Conservation (phyloP, 2,329 filamentous ascomycete species). For the Zymoseptoria crescenta region DNA sequence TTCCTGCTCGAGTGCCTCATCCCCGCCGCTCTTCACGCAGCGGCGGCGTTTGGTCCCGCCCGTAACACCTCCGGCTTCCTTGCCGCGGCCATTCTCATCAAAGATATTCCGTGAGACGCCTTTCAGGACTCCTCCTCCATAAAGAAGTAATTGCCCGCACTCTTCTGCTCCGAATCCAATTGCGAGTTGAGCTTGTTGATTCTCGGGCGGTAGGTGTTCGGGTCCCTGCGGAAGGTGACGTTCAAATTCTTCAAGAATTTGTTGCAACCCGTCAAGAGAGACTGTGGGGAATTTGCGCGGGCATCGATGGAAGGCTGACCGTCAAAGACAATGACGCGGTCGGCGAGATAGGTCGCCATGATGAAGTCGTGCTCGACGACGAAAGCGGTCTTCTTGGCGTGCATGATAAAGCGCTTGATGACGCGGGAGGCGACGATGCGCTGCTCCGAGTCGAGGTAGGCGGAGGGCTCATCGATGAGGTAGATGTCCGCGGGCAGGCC, state of each 20-base stretch:
- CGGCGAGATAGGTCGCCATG: slow-evolving; percentile 77
- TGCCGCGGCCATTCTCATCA: background rate
- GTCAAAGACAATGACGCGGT: slow-evolving; percentile 97
- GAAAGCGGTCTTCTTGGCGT: slow-evolving; percentile 98
- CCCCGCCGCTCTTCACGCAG: slow-evolving; percentile 35
- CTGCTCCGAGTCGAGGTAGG: slow-evolving; percentile 97
- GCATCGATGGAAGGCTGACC: slow-evolving; percentile 83
- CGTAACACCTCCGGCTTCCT: background rate
- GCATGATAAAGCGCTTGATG: slow-evolving; percentile 99
- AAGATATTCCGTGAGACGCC: slow-evolving; percentile 38
- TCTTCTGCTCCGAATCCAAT: slow-evolving; percentile 95
- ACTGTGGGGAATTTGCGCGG: slow-evolving; percentile 83
- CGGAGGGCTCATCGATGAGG: slow-evolving; percentile 93
- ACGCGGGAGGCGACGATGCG: slow-evolving; percentile 95
- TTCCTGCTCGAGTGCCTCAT: slow-evolving; percentile 50
- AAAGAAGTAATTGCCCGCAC: slow-evolving; percentile 96
- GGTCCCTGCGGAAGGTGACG: slow-evolving; percentile 97
- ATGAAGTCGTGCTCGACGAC: slow-evolving; percentile 99
- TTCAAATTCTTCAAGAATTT: slow-evolving; percentile 92
- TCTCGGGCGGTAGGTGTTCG: slow-evolving; percentile 88
- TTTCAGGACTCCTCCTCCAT: slow-evolving; percentile 75
- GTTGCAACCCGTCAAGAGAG: slow-evolving; percentile 91
- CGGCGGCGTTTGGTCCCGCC: slow-evolving; percentile 25
- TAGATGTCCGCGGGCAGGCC: slow-evolving; percentile 96
- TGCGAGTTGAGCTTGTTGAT: slow-evolving; percentile 98